A percentile compares a stretch with the other conserved stretches of the same genome.
Conservation (phyloP, 106 monocot genomes). For the Allium cepa region DNA sequence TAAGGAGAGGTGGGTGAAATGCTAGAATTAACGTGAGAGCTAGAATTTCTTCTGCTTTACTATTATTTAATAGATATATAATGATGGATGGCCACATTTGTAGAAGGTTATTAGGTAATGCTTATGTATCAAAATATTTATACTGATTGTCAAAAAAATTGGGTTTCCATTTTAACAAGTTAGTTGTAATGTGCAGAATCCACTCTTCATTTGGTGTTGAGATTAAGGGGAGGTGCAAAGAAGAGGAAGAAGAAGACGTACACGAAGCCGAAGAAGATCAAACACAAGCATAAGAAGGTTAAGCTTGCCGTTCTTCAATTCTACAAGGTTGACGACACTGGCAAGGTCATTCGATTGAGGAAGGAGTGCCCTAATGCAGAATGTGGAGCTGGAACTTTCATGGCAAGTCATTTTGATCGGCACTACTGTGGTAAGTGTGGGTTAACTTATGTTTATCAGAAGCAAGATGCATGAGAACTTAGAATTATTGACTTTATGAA, state of each 20-base stretch:
- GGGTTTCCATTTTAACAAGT: no score
- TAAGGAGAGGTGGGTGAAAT: no score
- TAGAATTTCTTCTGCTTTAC: no score
- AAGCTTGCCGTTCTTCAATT: constrained; percentile 36
- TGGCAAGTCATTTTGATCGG: constrained; percentile 13
- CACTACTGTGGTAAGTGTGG: constrained; percentile 15
- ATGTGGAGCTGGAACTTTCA: constrained; percentile 12
- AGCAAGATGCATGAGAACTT: neutral
- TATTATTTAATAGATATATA: no score
- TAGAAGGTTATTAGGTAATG: no score
- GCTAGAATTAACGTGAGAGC: no score
- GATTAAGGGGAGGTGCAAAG: constrained; percentile 33
- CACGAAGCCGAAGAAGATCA: constrained; percentile 44
- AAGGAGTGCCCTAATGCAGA: constrained; percentile 18
- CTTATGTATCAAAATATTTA: no score
- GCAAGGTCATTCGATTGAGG: constrained; percentile 5
- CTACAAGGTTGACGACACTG: constrained; percentile 12
- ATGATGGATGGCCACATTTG: no score
- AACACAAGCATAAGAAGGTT: constrained; percentile 48
- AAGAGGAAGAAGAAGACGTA: constrained; percentile 48
- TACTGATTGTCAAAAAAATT: no score
- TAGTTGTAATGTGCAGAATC: constrained; percentile 1
- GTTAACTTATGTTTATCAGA: constrained; percentile 11
- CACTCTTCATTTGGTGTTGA: constrained; percentile 28
- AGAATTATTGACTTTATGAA: no score